These are phyloP conservation scores for Dendrobium chrysotoxum DNA, from an alignment of 106 monocot genomes.

Conservation along the genomic window DNA sequence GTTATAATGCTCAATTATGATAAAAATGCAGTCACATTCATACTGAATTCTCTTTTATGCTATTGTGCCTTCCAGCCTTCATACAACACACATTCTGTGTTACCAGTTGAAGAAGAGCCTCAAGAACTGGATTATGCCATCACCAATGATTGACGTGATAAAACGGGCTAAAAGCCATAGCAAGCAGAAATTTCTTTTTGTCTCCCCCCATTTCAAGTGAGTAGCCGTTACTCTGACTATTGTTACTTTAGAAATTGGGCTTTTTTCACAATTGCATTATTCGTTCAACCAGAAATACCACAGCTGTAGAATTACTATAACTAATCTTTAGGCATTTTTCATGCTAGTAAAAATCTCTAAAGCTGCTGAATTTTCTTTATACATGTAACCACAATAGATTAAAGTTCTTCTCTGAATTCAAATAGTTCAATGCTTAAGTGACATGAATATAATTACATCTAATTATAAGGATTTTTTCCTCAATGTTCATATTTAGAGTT, in stretches of 20 bases:
- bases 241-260: neutral
- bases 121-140: neutral
- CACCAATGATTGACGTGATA: neutral
- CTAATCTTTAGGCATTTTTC: no score
- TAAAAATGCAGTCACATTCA: neutral
- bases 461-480: no score
- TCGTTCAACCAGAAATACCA: no score
- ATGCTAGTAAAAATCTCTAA: no score
- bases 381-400: no score
- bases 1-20: neutral
- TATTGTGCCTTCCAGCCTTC: neutral
- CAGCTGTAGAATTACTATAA: no score
- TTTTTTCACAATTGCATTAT: no score
- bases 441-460: no score
- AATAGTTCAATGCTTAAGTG: no score
- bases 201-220: neutral
- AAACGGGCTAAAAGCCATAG: neutral
- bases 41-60: neutral
- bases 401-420: no score
- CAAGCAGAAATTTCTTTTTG: neutral
- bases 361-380: no score
- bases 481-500: no score
- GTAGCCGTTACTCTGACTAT: neutral
- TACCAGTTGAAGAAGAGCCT: constrained; percentile 1
- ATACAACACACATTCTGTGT: neutral